phyloP scores from a whole-genome alignment of 805 yeast genomes.

The Clavispora fructus region DNA sequence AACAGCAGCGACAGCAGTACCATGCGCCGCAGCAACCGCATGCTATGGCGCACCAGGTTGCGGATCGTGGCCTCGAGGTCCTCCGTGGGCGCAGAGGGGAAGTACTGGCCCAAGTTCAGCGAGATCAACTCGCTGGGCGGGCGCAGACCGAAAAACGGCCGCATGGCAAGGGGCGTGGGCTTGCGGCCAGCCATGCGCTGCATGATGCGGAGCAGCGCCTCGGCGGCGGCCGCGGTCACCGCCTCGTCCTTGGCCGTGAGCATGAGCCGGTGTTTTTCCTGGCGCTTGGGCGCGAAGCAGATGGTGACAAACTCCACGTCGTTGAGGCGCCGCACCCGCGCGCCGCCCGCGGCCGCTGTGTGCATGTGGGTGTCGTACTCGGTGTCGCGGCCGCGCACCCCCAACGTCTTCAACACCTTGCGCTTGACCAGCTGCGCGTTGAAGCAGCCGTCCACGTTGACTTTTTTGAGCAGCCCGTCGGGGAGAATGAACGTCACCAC shows the following conservation, averaged over 20 bases:
- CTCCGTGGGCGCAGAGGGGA: conserved; percentile 73
- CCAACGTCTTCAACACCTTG: conserved; percentile 57
- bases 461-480: conserved; percentile 64
- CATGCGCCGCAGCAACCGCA: conserved; percentile 42
- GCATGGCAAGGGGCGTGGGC: conserved; percentile 20
- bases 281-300: conserved; percentile 68
- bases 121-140: conserved; percentile 93
- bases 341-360: conserved; percentile 21
- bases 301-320: conserved; percentile 80
- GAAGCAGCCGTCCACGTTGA: conserved; percentile 73
- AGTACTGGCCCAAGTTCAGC: conserved; percentile 81
- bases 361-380: conserved; percentile 60
- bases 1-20: conserved; percentile 12
- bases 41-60: conserved; percentile 77
- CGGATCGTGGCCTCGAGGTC: conserved; percentile 76
- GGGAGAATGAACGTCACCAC: conserved; percentile 63
- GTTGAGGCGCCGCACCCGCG: conserved; percentile 42
- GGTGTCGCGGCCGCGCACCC: conserved; percentile 38
- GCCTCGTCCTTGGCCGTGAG: conserved; percentile 58
- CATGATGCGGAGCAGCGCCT: conserved; percentile 46
- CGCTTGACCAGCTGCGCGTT: conserved; percentile 74
- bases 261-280: conserved; percentile 66
- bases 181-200: conserved; percentile 14
- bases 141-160: conserved; percentile 73
- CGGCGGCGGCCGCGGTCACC: conserved; percentile 60